A percentile compares a stretch with the other conserved stretches of the same genome.
These are phyloP conservation scores for Hansenula sp. DNA, from an alignment of 1,139 yeast species.

Conservation along the genomic window DNA sequence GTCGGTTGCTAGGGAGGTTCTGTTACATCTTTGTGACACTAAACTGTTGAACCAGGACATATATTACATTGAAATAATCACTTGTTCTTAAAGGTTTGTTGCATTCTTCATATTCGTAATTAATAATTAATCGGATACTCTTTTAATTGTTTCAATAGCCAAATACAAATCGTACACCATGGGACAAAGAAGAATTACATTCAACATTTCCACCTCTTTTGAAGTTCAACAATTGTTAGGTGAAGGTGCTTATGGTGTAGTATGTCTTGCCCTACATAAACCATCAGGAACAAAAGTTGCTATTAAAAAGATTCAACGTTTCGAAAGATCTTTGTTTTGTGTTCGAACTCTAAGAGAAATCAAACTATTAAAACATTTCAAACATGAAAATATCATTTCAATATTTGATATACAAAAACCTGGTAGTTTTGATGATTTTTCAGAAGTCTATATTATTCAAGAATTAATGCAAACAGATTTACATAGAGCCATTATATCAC, in stretches of 20 bases:
- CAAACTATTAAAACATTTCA: conserved; percentile 83
- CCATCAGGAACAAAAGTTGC: conserved; percentile 79
- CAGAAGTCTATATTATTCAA: conserved; percentile 67
- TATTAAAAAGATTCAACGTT: conserved; percentile 88
- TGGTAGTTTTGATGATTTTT: conserved; percentile 57
- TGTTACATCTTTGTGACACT: no score
- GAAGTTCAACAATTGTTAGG: conserved; percentile 84
- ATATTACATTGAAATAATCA: no score
- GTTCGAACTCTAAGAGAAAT: conserved; percentile 87
- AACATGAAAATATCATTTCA: conserved; percentile 89
- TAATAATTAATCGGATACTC: no score
- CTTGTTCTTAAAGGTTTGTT: no score
- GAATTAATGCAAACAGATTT: conserved; percentile 72
- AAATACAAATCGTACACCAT: conserved; percentile 13
- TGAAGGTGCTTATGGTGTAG: conserved; percentile 97
- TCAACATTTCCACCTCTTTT: conserved; percentile 86
- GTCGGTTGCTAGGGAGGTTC: no score
- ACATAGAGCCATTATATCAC: conserved; percentile 52
- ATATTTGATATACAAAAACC: conserved; percentile 88
- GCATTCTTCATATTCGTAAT: no score
- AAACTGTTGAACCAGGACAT: no score
- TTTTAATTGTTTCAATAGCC: no score
- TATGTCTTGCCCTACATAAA: conserved; percentile 82
- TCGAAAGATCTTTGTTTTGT: conserved; percentile 81
- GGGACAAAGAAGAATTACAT: conserved; percentile 52